Percentiles rank a stretch among this genome's conserved stretches.
Conservation (phyloP, 352 stramenopile genomes). For the Globisporangium spinosum region DNA sequence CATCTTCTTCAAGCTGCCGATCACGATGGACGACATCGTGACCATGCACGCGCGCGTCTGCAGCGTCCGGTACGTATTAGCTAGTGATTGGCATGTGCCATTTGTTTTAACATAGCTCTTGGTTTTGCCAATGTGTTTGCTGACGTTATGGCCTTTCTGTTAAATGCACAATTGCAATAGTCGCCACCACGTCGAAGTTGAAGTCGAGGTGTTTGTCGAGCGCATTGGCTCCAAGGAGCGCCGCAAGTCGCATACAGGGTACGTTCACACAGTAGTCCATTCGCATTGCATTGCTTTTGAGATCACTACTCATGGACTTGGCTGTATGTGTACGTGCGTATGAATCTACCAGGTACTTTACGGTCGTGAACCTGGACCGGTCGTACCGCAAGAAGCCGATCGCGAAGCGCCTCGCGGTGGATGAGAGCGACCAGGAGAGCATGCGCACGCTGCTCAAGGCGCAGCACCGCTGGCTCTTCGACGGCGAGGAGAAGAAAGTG, state of each 20-base stretch:
- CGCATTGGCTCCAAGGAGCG: slow-evolving; percentile 22
- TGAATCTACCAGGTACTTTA: slow-evolving; percentile 21
- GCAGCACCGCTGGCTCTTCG: slow-evolving; percentile 27
- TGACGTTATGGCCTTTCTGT: not conserved
- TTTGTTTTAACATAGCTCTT: not conserved
- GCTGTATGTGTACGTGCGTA: not conserved
- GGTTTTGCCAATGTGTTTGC: not conserved
- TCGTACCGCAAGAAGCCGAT: slow-evolving; percentile 24
- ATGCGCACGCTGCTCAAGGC: slow-evolving; percentile 24
- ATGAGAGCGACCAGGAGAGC: slow-evolving; percentile 26
- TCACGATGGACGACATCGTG: slow-evolving; percentile 28
- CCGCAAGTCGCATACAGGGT: slow-evolving; percentile 30
- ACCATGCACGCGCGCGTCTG: slow-evolving; percentile 26
- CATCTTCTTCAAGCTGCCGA: slow-evolving; percentile 31
- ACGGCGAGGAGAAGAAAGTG: slow-evolving; percentile 23
- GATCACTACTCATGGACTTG: not conserved
- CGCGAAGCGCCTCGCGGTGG: slow-evolving; percentile 22
- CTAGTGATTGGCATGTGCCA: not conserved
- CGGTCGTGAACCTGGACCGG: slow-evolving; percentile 26
- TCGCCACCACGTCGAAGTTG: slow-evolving; percentile 26
- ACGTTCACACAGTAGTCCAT: not conserved
- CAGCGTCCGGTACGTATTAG: slow-evolving; percentile 21
- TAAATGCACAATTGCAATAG: slow-evolving; percentile 12
- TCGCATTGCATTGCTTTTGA: not conserved
- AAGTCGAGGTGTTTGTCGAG: slow-evolving; percentile 30